Evolutionary conservation across 768 basidiomycete species (phyloP), one percentile per base, ranked within the genome.

Genomic region (Sutorius australiensis): DNA sequence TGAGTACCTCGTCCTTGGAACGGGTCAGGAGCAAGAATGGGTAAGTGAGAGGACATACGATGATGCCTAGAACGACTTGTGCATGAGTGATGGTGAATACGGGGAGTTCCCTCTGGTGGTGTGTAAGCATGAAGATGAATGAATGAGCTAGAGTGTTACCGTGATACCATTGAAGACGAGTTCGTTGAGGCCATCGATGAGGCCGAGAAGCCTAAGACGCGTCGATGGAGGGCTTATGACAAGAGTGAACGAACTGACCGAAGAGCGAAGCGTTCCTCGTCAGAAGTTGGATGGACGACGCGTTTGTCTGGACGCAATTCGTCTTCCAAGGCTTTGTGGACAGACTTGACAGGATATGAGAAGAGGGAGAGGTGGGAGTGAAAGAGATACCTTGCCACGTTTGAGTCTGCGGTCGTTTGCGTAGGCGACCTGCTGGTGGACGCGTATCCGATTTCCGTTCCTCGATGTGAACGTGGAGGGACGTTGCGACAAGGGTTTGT

Each of bases 251-350:
- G 11, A 40, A 62, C 77, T 47, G 59, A 87, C 91, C 86, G 77
- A 51, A 90, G 66, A 13, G 80, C 92, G 87, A 92, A 95, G 24
- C 75, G 76, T 54, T 94, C 89, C 69, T 92, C 92, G 2, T 75
- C 61, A 0, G 78, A 81, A 0, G 66, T 67, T 12, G 80, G 65
- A 1, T 69, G 67, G 3, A 95, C 81, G 16, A 68, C 21, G 27
- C 87, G 53, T 56, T 82, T 78, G 48, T 82, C 77, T 0, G 83
- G 76, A 45, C 75, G 76, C 14, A 93, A 71, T 67, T 93, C 87
- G 16, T 78, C 76, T 66, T 95, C 91, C 19, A 95, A 74, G 45
- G 77, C 74, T 58, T 85, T 85, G 68, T 95, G 93, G 4, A 95
- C 79, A 21, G 77, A 79, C 85, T 90, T 50, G 34, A 28, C 14